phyloP scores from a whole-genome alignment of 2,329 filamentous ascomycete species.

The Aspergillus costaricaensis region DNA sequence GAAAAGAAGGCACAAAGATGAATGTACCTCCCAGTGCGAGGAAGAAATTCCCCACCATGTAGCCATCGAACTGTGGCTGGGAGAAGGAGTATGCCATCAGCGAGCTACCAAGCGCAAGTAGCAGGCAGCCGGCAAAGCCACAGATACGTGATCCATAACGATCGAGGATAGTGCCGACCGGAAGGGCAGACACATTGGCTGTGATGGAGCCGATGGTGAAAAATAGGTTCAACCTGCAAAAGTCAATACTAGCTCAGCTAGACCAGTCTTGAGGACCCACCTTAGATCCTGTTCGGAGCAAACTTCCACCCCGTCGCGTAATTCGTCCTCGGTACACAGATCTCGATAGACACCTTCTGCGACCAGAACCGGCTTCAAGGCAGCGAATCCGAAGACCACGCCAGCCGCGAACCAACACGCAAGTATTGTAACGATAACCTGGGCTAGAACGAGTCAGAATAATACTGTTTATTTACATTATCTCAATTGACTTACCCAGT shows the following conservation, averaged over 20 bases:
- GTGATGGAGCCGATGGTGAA: conserved; percentile 86
- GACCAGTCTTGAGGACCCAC: conserved; percentile 28
- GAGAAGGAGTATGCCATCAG: conserved; percentile 69
- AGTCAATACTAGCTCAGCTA: conserved; percentile 4
- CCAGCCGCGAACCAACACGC: conserved; percentile 77
- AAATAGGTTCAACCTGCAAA: conserved; percentile 74
- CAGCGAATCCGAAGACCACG: conserved; percentile 80
- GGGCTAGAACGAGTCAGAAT: conserved; percentile 41
- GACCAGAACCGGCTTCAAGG: conserved; percentile 78
- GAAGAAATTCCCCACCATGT: conserved; percentile 72
- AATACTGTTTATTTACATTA: not conserved
- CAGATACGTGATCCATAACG: conserved; percentile 77
- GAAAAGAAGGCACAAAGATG: conserved; percentile 78
- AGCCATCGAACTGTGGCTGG: conserved; percentile 67
- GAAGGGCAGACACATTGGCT: conserved; percentile 82
- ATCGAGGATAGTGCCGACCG: conserved; percentile 82
- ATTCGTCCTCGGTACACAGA: conserved; percentile 58
- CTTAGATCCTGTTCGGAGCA: conserved; percentile 61
- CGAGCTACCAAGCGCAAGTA: conserved; percentile 67
- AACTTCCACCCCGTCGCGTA: conserved; percentile 48
- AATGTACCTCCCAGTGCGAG: conserved; percentile 77
- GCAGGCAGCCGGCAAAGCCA: conserved; percentile 67
- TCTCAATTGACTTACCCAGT: conserved; percentile 29
- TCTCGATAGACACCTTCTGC: conserved; percentile 70
- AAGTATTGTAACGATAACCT: conserved; percentile 66